Percentiles rank a stretch among this genome's conserved stretches.
phyloP scores from a whole-genome alignment of 176 grass and related monocot genomes.

The Bromus sterilis region DNA sequence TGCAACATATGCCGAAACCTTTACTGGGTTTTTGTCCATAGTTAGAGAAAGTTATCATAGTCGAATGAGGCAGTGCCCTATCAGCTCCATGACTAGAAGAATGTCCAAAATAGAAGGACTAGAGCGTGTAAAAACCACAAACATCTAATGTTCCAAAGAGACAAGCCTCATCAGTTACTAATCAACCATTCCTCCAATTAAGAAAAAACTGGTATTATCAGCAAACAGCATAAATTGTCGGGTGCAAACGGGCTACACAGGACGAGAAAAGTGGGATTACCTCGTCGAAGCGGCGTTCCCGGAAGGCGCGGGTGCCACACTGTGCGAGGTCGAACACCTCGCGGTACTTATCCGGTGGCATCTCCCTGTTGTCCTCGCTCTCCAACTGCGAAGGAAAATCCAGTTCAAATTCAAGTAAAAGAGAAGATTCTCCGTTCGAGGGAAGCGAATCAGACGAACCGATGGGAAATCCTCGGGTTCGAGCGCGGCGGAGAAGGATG shows the following conservation, averaged over 20 bases:
- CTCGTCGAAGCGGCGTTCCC: constrained; percentile 64
- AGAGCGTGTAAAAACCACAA: not conserved
- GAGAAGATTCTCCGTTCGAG: not conserved
- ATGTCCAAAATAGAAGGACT: constrained; percentile 1
- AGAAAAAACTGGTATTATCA: not conserved
- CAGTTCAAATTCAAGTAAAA: not conserved
- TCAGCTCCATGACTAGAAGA: not conserved
- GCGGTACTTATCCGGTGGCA: constrained; percentile 47
- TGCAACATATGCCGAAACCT: not conserved
- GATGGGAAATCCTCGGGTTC: constrained; percentile 60
- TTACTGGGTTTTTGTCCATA: not conserved
- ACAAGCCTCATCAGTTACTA: not conserved
- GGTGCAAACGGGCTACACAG: not conserved
- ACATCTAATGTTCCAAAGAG: not conserved
- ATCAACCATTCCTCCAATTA: not conserved
- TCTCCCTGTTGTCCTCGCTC: constrained; percentile 54
- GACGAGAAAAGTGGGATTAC: constrained; percentile 25
- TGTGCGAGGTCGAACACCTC: constrained; percentile 63
- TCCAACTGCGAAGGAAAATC: constrained; percentile 50
- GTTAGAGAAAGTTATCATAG: constrained; percentile 4
- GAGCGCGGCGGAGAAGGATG: constrained; percentile 36
- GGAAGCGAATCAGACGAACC: constrained; percentile 30
- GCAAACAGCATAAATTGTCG: not conserved
- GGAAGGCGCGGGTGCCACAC: constrained; percentile 48
- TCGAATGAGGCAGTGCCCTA: not conserved